Evolutionary conservation across 192 early-diverging fungal genomes (phyloP), one percentile per base, ranked within the genome.

Genomic region (Coemansia sp.): DNA sequence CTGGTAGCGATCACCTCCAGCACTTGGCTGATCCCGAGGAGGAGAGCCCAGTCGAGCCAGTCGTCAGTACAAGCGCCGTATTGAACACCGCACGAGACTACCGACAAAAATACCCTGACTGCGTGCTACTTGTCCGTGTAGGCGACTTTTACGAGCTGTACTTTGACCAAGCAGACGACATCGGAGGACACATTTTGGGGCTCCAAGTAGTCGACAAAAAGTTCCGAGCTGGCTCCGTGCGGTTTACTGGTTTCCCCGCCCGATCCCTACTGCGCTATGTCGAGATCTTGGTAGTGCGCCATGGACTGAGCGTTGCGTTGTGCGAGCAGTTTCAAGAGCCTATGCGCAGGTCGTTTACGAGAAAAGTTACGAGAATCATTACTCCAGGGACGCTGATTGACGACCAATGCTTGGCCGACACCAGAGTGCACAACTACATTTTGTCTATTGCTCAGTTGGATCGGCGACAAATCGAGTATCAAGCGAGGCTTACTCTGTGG

Each of bases 341-440:
- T 0, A 62, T 75, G 49, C 72, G 73, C 34, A 58, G 82, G 8
- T 70, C 79, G 30, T 88, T 93, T 53, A 79, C 85, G 1, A 76
- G 96, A 40, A 80, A 76, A 15, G 87, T 98, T 11, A 87, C 87
- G 4, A 73, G 95, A 2, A 90, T 96, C 50, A 87, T 95, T 49
- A 95, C 94, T 0, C 90, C 94, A 0, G 96, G 95, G 0, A 95
- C 95, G 0, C 64, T 94, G 32, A 87, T 98, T 29, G 92, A 93
- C 64, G 89, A 91, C 53, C 83, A 86, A 62, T 89, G 73, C 56
- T 38, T 89, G 82, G 63, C 88, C 22, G 76, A 85, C 47, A 82
- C 87, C 3, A 69, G 75, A 9, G 76, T 91, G 38, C 90, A 94
- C 78, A 92, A 89, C 64, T 97, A 90, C 73, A 83, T 97, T 4